Percentiles rank a stretch among this genome's conserved stretches.
These are phyloP conservation scores for Colletotrichum tropicale DNA, from an alignment of 2,329 filamentous ascomycete species.

Conservation along the genomic window DNA sequence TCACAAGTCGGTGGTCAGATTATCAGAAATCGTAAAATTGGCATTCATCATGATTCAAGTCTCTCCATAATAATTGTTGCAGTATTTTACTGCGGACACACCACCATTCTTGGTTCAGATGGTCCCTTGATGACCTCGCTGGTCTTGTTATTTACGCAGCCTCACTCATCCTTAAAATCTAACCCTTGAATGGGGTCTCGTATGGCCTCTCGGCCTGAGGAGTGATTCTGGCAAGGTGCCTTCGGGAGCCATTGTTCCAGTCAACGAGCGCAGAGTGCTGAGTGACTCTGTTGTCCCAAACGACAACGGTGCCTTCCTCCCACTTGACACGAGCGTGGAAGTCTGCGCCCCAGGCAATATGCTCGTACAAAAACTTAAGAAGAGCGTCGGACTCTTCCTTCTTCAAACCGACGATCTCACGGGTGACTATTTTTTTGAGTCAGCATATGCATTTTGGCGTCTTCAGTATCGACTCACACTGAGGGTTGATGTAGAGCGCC, in stretches of 20 bases:
- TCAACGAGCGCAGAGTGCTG: constrained; percentile 18
- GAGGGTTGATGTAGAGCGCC: constrained; percentile 16
- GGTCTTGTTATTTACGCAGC: background rate
- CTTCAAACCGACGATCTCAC: constrained; percentile 17
- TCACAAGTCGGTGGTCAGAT: background rate
- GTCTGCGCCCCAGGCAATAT: constrained; percentile 19
- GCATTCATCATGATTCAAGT: background rate
- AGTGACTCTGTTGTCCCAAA: constrained; percentile 18
- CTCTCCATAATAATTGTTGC: background rate
- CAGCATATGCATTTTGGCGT: background rate
- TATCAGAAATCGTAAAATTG: background rate
- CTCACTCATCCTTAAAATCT: background rate
- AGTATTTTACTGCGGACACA: background rate
- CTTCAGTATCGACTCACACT: background rate
- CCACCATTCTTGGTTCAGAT: background rate
- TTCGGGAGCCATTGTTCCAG: constrained; percentile 18
- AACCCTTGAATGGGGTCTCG: constrained; percentile 18
- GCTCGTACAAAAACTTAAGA: constrained; percentile 19
- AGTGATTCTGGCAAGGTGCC: constrained; percentile 18
- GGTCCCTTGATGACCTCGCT: background rate
- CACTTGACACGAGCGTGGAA: constrained; percentile 20
- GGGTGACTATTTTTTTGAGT: background rate
- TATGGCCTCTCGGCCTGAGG: constrained; percentile 17
- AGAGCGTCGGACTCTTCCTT: constrained; percentile 18
- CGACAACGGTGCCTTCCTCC: constrained; percentile 17